Percentiles rank a stretch among this genome's conserved stretches.
phyloP scores from a whole-genome alignment of 805 yeast genomes.

The Teunomyces stri region DNA sequence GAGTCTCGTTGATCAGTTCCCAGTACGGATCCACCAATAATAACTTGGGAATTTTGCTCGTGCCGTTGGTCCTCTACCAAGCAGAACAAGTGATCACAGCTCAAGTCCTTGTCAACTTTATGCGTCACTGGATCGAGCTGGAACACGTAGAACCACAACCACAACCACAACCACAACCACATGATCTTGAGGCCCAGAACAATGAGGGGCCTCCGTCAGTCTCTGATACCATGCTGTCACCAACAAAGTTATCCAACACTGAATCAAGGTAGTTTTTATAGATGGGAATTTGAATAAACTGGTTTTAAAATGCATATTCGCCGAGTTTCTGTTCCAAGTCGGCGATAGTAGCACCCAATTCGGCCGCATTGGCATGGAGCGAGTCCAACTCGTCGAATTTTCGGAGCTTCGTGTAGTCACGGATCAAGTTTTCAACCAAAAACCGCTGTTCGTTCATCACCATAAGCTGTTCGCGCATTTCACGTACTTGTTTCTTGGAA shows the following conservation, averaged over 20 bases:
- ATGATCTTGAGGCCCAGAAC: neutral
- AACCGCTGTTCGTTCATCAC: conserved; percentile 83
- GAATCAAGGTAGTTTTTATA: neutral
- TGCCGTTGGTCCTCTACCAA: conserved; percentile 83
- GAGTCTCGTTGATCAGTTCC: conserved; percentile 77
- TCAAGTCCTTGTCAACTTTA: conserved; percentile 61
- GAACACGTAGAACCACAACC: conserved; percentile 15
- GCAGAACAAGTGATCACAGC: conserved; percentile 86
- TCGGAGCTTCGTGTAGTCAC: conserved; percentile 60
- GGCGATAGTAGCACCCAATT: conserved; percentile 50
- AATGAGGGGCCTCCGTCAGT: neutral
- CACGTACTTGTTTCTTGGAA: conserved; percentile 54
- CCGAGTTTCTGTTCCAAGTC: conserved; percentile 54
- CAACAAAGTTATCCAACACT: neutral
- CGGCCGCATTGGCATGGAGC: conserved; percentile 55
- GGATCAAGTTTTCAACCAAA: conserved; percentile 63
- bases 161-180: neutral
- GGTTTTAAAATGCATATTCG: conserved; percentile 36
- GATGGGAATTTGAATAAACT: neutral
- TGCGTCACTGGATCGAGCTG: conserved; percentile 66
- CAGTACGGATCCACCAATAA: conserved; percentile 68
- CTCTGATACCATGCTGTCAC: neutral
- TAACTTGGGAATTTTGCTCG: conserved; percentile 67
- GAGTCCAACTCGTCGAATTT: conserved; percentile 74
- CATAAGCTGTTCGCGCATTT: conserved; percentile 70